A percentile compares a stretch with the other conserved stretches of the same genome.
These are phyloP conservation scores for Entomortierella lignicola DNA, from an alignment of 192 early-diverging fungal species.

Conservation along the genomic window DNA sequence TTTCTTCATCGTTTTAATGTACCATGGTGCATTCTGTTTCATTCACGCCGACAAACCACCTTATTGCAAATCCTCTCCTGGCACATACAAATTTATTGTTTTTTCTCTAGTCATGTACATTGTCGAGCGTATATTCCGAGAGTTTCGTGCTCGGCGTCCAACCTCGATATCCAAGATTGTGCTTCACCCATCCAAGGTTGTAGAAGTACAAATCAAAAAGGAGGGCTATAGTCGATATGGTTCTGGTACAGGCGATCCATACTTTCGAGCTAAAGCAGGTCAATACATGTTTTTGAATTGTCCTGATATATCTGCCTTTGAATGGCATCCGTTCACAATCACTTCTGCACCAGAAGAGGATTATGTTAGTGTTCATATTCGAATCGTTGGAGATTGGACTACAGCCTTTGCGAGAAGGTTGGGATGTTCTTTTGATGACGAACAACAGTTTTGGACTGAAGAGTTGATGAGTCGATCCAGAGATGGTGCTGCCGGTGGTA, in stretches of 20 bases:
- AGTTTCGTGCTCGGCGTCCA: slow-evolving; percentile 72
- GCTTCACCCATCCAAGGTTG: slow-evolving; percentile 83
- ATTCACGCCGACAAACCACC: slow-evolving; percentile 73
- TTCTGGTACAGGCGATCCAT: too few species aligned
- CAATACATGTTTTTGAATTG: slow-evolving; percentile 82
- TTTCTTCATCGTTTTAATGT: slow-evolving; percentile 82
- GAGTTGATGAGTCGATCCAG: too few species aligned
- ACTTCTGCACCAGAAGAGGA: slow-evolving; percentile 82
- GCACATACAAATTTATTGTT: slow-evolving; percentile 88
- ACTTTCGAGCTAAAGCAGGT: slow-evolving; percentile 62
- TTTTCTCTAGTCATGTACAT: slow-evolving; percentile 74
- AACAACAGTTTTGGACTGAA: slow-evolving; percentile 50
- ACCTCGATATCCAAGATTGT: slow-evolving; percentile 85
- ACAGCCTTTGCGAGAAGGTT: slow-evolving; percentile 65
- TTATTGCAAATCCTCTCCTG: slow-evolving; percentile 77
- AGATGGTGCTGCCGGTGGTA: too few species aligned
- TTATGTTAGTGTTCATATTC: slow-evolving; percentile 79
- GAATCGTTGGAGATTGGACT: slow-evolving; percentile 80
- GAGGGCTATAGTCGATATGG: slow-evolving; percentile 23
- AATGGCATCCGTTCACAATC: slow-evolving; percentile 87
- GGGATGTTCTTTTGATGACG: slow-evolving; percentile 65
- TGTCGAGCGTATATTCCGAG: slow-evolving; percentile 77
- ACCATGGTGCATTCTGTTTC: slow-evolving; percentile 89
- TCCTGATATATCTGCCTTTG: slow-evolving; percentile 73
- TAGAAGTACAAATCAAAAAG: slow-evolving; percentile 85